Base-by-base conservation (phyloP, 1,139 yeast species). In the Pichia sp. region DNA sequence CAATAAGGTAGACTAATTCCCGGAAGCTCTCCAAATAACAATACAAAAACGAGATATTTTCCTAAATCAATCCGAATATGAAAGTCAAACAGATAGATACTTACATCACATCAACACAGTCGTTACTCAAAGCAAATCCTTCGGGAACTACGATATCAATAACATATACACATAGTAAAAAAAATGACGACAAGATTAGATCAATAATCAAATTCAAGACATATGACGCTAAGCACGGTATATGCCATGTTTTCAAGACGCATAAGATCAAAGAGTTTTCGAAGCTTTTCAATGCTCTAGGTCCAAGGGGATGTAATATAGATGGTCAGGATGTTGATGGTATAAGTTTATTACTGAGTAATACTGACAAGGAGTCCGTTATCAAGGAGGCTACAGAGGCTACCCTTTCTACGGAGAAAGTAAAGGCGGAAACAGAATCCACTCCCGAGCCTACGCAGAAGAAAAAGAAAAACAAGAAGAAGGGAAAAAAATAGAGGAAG, bases 231-330 rank as follows among this genome's bases (percentile, higher is more conserved):
- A 74, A 71, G 18, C 74, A 83, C 13, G 96, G 96, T 2, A 75
- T 83, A 44, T 77, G 87, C 53, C 78, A 86, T 66, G 78, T 78
- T 58, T 80, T 76, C 62, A 75, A 75, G 54, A 83, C 96, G 0
- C 71, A 73, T 57, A 85, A 85, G 61, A 70, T 77, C 46, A 90
- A 90, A 67, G 96, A 90, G 66, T 78, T 91, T 42, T 84, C 93
- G 18, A 78, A 93, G 61, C 67, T 91, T 31, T 71, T 89, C 66
- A 81, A 88, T 40, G 89, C 91, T n/a, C 66, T 90, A 49, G 97
- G 97, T 0, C 96, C 97, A 3, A 76, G 79, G 55, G 93, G 95
- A 2, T 86, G 59, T 46, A 51, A 46, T 46, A 44, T 57, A 12
- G 46, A 55, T 2, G 54, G 55, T 12, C 40, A 45, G 12, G 60